phyloP scores from a whole-genome alignment of 2,329 filamentous ascomycete genomes.

The Exophiala viscosa region DNA sequence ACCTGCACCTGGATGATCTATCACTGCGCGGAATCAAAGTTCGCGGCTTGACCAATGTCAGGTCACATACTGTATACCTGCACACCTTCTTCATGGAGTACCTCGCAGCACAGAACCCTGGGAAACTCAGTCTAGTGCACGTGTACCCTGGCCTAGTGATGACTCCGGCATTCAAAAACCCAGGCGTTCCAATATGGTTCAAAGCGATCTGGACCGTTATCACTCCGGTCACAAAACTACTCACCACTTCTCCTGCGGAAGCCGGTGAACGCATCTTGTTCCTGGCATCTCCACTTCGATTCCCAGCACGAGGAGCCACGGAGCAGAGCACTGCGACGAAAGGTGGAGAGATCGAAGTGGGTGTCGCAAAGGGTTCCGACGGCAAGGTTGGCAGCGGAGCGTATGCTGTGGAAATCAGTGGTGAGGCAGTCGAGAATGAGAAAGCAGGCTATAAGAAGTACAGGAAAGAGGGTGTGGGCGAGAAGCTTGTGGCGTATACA shows the following conservation, averaged over 20 bases:
- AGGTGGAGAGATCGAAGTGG: background rate
- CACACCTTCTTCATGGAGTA: constrained; percentile 7
- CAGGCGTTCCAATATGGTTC: constrained; percentile 1
- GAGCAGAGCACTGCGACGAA: background rate
- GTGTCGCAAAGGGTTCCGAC: constrained; percentile 2
- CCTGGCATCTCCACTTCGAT: background rate
- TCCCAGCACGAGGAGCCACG: background rate
- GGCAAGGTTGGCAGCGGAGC: constrained; percentile 11
- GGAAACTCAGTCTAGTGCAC: constrained; percentile 2
- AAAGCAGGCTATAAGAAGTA: constrained; percentile 9
- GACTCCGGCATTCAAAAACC: constrained; percentile 2
- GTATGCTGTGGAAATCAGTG: constrained; percentile 7
- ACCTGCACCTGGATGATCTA: constrained; percentile 7
- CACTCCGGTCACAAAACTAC: background rate
- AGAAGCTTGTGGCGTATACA: constrained; percentile 20
- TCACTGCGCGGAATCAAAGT: constrained; percentile 7
- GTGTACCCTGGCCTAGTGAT: constrained; percentile 2
- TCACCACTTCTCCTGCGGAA: background rate
- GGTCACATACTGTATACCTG: constrained; percentile 5
- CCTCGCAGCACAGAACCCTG: background rate
- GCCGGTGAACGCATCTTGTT: background rate
- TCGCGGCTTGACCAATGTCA: background rate
- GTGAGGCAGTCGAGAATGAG: constrained; percentile 11
- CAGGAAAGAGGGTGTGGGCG: constrained; percentile 10
- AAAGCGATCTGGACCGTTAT: background rate